Conservation (phyloP, 257 asterid species). For the Lycium ferocissimum region DNA sequence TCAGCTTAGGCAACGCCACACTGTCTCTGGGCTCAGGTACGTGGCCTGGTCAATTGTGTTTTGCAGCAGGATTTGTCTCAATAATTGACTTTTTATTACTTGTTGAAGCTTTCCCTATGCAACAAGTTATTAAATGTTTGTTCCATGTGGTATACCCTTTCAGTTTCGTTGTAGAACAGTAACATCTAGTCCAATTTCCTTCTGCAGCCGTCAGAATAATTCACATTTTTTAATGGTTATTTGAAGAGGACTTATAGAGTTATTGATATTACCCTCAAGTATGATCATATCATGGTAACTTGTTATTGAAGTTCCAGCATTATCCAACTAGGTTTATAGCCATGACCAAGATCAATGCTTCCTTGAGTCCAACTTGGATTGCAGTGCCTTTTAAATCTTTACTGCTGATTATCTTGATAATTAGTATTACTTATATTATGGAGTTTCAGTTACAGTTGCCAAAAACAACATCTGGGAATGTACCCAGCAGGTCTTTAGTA, state of each 20-base stretch:
- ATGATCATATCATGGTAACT: background rate
- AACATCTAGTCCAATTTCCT: constrained; percentile 6
- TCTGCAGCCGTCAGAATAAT: constrained; percentile 1
- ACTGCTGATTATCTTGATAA: background rate
- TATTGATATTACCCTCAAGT: background rate
- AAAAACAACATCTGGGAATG: background rate
- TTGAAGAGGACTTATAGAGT: background rate
- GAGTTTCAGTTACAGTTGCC: constrained; percentile 4
- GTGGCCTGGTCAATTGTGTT: constrained; percentile 31
- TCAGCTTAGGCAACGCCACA: constrained; percentile 71
- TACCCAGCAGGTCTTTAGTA: background rate
- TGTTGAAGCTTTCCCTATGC: constrained; percentile 20
- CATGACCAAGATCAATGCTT: background rate
- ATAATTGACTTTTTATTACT: background rate
- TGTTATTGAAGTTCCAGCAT: background rate
- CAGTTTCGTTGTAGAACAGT: constrained; percentile 12
- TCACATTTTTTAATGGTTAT: background rate
- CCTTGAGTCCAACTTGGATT: constrained; percentile 12
- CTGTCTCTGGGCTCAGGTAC: constrained; percentile 72
- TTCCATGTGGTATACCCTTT: background rate
- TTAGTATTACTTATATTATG: background rate
- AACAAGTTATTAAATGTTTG: constrained; percentile 7
- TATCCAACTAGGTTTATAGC: background rate
- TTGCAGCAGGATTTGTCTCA: constrained; percentile 26
- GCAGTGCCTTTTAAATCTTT: background rate